Evolutionary conservation across 805 yeast species (phyloP).

Genomic region (Torulaspora microellipsoides): DNA sequence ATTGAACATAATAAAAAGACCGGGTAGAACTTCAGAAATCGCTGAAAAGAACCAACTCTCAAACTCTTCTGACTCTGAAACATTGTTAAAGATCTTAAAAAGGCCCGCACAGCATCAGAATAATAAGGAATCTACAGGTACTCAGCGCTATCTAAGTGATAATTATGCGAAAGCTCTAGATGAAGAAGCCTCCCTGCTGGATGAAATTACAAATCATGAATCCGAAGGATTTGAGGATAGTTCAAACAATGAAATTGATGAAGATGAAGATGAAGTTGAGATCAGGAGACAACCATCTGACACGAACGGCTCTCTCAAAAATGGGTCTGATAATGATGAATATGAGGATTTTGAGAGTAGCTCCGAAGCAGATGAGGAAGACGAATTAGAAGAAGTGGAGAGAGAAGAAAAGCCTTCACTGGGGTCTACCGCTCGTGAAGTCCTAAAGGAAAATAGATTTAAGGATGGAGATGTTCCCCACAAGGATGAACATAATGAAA

Average conservation of each 20-base stretch:
- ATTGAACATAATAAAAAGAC: too few species aligned
- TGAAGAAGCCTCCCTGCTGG: slow-evolving; percentile 8
- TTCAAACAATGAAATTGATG: slow-evolving; percentile 1
- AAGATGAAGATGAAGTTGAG: slow-evolving; percentile 1
- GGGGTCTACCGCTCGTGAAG: slow-evolving; percentile 3
- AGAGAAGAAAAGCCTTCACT: slow-evolving; percentile 6
- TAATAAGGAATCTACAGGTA: neutral
- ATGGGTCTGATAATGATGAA: slow-evolving; percentile 1
- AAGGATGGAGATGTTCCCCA: slow-evolving; percentile 23
- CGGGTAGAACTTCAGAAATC: too few species aligned
- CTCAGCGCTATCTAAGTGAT: neutral
- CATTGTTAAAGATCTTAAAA: slow-evolving; percentile 18
- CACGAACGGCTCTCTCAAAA: neutral
- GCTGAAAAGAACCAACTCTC: neutral
- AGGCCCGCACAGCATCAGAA: slow-evolving; percentile 6
- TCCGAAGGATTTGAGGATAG: slow-evolving; percentile 5
- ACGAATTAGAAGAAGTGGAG: slow-evolving; percentile 15
- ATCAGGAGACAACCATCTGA: neutral
- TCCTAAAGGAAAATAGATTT: slow-evolving; percentile 16
- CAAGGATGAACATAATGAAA: slow-evolving; percentile 15
- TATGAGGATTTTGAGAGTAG: slow-evolving; percentile 30
- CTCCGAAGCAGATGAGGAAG: slow-evolving; percentile 25
- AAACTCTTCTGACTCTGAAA: slow-evolving; percentile 14
- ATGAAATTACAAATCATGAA: slow-evolving; percentile 1
- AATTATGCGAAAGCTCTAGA: neutral